phyloP scores from a whole-genome alignment of 2,329 filamentous ascomycete genomes.

The Fusarium sarcochroum region DNA sequence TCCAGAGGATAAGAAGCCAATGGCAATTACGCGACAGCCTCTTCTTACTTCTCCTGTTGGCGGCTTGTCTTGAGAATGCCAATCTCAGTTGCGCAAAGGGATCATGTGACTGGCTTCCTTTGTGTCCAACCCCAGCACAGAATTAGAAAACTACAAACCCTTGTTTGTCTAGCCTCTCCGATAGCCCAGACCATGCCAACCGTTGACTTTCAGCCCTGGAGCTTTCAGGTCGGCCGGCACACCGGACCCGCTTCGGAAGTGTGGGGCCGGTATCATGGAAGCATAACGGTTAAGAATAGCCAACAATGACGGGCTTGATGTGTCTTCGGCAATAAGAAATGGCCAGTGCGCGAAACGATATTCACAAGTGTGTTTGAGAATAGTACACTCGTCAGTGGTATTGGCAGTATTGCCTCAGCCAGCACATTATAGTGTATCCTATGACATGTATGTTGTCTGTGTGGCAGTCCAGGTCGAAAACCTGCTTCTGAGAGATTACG shows the following conservation, averaged over 20 bases:
- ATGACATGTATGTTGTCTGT: neutral
- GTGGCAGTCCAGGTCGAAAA: conserved; percentile 19
- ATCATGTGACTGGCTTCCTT: neutral
- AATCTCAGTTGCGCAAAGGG: conserved; percentile 2
- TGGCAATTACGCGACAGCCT: conserved; percentile 11
- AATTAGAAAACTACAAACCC: neutral
- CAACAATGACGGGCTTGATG: neutral
- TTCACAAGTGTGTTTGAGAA: neutral
- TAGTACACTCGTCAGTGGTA: conserved; percentile 5
- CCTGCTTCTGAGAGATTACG: conserved; percentile 27
- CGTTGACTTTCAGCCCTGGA: neutral
- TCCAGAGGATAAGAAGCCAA: neutral
- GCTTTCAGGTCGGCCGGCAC: conserved; percentile 3
- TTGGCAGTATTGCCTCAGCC: conserved; percentile 2
- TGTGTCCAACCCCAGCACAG: neutral
- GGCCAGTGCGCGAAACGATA: conserved; percentile 5
- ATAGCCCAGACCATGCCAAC: neutral
- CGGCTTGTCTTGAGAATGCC: neutral
- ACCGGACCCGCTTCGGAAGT: conserved; percentile 22
- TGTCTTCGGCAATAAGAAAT: conserved; percentile 21
- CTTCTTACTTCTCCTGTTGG: neutral
- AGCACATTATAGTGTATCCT: neutral
- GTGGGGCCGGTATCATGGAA: conserved; percentile 25
- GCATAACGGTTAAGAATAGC: neutral
- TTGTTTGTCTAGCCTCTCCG: neutral